Evolutionary conservation across 2,329 filamentous ascomycete species (phyloP).

Genomic region (Cladorrhinum sp.): DNA sequence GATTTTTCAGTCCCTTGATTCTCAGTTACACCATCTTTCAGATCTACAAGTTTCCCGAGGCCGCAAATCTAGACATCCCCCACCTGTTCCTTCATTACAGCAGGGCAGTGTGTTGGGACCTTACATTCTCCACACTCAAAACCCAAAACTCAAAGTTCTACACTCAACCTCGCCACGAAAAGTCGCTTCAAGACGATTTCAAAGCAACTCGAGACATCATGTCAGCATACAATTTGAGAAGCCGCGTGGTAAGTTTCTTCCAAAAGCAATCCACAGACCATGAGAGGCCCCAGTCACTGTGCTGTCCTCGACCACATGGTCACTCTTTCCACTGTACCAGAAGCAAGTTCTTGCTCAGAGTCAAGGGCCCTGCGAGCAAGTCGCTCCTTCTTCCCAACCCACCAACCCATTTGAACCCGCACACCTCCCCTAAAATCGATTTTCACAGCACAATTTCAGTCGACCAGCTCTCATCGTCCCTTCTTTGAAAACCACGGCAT

Average conservation of each 20-base stretch:
- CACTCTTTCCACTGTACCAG: not conserved
- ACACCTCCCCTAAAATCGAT: not conserved
- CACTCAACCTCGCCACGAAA: no score
- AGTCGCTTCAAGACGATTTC: no score
- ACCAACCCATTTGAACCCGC: not conserved
- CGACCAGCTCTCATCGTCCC: not conserved
- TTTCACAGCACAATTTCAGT: not conserved
- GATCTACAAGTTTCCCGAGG: no score
- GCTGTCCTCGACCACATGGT: not conserved
- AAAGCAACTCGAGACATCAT: not conserved
- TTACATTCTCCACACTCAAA: no score
- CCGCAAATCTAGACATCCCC: no score
- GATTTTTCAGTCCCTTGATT: no score
- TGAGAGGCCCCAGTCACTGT: no score
- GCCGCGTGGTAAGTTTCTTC: not conserved
- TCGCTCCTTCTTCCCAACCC: conserved; percentile 6
- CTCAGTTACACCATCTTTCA: not conserved
- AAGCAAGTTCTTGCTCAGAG: not conserved
- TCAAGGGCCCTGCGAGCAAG: not conserved
- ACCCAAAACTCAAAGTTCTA: no score
- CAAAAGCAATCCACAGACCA: not conserved
- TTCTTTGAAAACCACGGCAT: not conserved
- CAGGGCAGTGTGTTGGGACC: no score
- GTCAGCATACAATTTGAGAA: not conserved
- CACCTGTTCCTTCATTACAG: no score